Conservation (phyloP, 2,329 filamentous ascomycete genomes). For the Gnomoniopsis sp. region DNA sequence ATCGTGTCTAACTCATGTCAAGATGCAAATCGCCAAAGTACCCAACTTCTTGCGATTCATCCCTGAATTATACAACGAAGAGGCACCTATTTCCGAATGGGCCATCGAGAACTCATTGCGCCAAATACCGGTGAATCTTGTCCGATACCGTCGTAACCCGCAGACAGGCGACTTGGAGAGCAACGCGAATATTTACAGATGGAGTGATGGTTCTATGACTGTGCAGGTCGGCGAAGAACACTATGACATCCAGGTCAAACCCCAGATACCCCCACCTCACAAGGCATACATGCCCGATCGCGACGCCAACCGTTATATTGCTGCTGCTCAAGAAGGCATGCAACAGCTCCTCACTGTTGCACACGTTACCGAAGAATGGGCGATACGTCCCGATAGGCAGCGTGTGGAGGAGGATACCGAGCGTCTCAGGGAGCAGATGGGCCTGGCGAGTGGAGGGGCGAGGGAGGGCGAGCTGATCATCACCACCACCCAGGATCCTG, state of each 20-base stretch:
- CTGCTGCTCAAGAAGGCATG: slow-evolving; percentile 65
- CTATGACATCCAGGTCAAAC: slow-evolving; percentile 70
- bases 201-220: slow-evolving; percentile 77
- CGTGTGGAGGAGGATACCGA: slow-evolving; percentile 50
- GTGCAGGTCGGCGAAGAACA: slow-evolving; percentile 73
- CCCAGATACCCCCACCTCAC: slow-evolving; percentile 58
- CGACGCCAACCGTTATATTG: slow-evolving; percentile 74
- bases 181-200: slow-evolving; percentile 71
- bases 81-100: slow-evolving; percentile 58
- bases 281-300: slow-evolving; percentile 63
- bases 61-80: slow-evolving; percentile 63
- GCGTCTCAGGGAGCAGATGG: slow-evolving; percentile 65
- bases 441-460: slow-evolving; percentile 49
- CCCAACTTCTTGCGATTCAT: slow-evolving; percentile 70
- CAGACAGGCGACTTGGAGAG: slow-evolving; percentile 66
- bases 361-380: slow-evolving; percentile 71
- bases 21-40: slow-evolving; percentile 69
- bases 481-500: slow-evolving; percentile 69
- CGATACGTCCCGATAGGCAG: slow-evolving; percentile 56
- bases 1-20: slow-evolving; percentile 19
- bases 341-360: slow-evolving; percentile 70
- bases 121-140: slow-evolving; percentile 59
- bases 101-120: slow-evolving; percentile 52
- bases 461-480: slow-evolving; percentile 60
- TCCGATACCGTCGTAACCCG: slow-evolving; percentile 67